Percentiles rank a stretch among this genome's conserved stretches.
Evolutionary conservation across 78 protist species (phyloP).

Genomic region (Monocercomonoides exilis): DNA sequence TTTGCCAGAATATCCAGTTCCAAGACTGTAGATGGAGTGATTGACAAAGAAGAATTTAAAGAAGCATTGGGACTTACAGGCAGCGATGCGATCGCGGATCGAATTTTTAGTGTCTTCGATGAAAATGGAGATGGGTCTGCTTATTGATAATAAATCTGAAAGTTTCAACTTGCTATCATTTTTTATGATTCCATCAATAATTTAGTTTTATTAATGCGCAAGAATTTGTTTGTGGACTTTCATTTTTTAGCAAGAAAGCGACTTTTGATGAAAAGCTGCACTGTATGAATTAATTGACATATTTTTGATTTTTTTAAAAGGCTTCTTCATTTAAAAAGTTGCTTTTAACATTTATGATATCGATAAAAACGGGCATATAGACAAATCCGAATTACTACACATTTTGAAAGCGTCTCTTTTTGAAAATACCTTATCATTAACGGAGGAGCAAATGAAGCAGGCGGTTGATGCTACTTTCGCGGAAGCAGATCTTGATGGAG

Average conservation of each 20-base stretch:
- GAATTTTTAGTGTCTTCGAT: neutral
- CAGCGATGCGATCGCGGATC: neutral
- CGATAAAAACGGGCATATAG: neutral
- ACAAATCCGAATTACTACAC: neutral
- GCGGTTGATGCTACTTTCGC: neutral
- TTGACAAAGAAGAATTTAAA: neutral
- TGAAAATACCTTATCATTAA: neutral
- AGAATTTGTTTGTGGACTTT: neutral
- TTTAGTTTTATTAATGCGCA: neutral
- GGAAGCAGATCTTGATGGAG: neutral
- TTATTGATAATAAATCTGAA: too few relatives aligned
- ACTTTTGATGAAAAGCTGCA: neutral
- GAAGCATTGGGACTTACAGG: neutral
- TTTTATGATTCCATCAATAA: neutral
- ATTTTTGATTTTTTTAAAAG: neutral
- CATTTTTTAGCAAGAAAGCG: neutral
- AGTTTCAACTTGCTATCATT: too few relatives aligned
- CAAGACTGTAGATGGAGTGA: neutral
- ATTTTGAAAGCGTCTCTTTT: neutral
- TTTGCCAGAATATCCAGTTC: neutral
- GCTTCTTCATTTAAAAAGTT: neutral
- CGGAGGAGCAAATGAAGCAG: neutral
- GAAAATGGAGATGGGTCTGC: neutral
- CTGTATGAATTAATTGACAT: neutral
- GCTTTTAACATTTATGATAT: neutral